Evolutionary conservation across 352 stramenopile species (phyloP).

Genomic region (Nothophytophthora sp.): DNA sequence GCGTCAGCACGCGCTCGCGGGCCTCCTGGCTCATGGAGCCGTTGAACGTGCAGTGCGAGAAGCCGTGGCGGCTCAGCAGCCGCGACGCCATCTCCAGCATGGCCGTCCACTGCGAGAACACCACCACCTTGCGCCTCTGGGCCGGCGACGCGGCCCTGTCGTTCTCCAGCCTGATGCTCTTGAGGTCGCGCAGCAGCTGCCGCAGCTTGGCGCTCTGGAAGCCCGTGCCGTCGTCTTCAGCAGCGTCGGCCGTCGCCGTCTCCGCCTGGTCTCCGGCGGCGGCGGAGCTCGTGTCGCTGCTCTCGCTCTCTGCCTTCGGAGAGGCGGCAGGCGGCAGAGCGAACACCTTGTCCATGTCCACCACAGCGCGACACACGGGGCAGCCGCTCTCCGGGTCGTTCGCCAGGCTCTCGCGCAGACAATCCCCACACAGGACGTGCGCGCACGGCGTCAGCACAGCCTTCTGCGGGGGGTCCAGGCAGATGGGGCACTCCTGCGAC

Average conservation of each 20-base stretch:
- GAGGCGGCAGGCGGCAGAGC: slow-evolving; percentile 27
- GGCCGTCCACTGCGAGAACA: slow-evolving; percentile 91
- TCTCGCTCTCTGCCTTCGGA: slow-evolving; percentile 10
- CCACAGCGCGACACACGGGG: slow-evolving; percentile 70
- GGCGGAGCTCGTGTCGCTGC: background rate
- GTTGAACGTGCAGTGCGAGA: slow-evolving; percentile 71
- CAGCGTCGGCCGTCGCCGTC: background rate
- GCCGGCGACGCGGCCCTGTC: slow-evolving; percentile 10
- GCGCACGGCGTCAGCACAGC: slow-evolving; percentile 86
- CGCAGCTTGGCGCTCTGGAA: slow-evolving; percentile 76
- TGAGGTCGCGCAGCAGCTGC: slow-evolving; percentile 66
- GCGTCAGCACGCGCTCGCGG: slow-evolving; percentile 65
- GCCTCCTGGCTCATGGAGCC: slow-evolving; percentile 69
- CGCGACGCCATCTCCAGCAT: slow-evolving; percentile 86
- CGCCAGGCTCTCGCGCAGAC: slow-evolving; percentile 59
- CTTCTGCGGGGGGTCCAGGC: slow-evolving; percentile 63
- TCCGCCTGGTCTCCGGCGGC: background rate
- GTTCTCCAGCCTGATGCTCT: slow-evolving; percentile 60
- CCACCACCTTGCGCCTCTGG: slow-evolving; percentile 78
- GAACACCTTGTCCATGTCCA: slow-evolving; percentile 69
- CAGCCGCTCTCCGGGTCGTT: slow-evolving; percentile 69
- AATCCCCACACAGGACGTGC: slow-evolving; percentile 83
- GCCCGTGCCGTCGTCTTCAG: slow-evolving; percentile 19
- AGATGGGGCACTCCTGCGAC: slow-evolving; percentile 86
- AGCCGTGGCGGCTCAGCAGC: slow-evolving; percentile 49